Evolutionary conservation across 129 eudicot species (phyloP).

Genomic region (Tagetes patula): DNA sequence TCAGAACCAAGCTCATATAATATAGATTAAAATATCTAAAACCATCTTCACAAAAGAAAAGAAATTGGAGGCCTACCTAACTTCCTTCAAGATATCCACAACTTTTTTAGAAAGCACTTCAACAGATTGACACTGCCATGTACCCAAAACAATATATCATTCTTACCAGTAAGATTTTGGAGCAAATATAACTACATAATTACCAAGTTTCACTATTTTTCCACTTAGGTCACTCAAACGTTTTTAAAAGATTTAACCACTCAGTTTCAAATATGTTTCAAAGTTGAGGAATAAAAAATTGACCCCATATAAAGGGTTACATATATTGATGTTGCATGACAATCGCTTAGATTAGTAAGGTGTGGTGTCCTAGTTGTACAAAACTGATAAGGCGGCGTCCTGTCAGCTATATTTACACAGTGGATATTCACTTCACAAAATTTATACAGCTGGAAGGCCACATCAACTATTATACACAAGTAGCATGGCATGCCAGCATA

Average conservation of each 20-base stretch:
- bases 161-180: background rate
- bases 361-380: background rate
- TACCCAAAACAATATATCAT: slow-evolving; percentile 18
- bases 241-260: background rate
- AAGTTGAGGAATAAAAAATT: background rate
- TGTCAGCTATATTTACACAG: background rate
- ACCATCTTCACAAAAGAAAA: background rate
- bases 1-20: slow-evolving; percentile 22
- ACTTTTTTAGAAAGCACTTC: slow-evolving; percentile 80
- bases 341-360: background rate
- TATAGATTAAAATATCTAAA: background rate
- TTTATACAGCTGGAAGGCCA: background rate
- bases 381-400: background rate
- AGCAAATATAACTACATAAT: background rate
- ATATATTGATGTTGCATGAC: background rate
- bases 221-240: background rate
- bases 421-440: background rate
- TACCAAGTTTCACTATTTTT: background rate
- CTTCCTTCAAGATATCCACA: slow-evolving; percentile 54
- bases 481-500: background rate
- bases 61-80: slow-evolving; percentile 43
- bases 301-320: background rate
- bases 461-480: background rate
- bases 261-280: background rate
- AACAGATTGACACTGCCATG: slow-evolving; percentile 63